phyloP scores from a whole-genome alignment of 768 basidiomycete species.

The Tylopilus felleus region DNA sequence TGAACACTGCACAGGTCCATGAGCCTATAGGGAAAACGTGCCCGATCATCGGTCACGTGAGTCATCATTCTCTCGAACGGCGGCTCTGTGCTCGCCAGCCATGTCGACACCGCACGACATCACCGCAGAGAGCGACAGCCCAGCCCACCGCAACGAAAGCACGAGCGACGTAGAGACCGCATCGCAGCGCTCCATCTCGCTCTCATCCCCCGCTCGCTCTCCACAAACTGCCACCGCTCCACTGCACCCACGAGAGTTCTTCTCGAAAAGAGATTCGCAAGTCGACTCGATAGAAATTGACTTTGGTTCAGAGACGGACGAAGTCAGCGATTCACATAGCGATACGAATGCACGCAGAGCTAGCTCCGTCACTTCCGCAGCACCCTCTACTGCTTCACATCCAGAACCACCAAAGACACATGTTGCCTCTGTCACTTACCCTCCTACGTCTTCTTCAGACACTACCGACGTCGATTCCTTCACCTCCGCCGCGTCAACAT shows the following conservation, averaged over 20 bases:
- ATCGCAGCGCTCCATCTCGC: conserved; percentile 73
- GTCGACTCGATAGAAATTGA: conserved; percentile 52
- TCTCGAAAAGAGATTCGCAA: conserved; percentile 42
- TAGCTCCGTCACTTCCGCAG: conserved; percentile 50
- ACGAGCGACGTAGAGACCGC: conserved; percentile 72
- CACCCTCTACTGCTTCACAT: conserved; percentile 39
- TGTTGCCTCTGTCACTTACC: conserved; percentile 49
- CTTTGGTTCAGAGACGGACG: conserved; percentile 51
- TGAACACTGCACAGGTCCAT: no score
- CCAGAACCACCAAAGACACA: conserved; percentile 37
- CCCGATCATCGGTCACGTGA: conserved; percentile 18
- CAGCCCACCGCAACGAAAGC: conserved; percentile 19
- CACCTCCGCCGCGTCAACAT: conserved; percentile 56
- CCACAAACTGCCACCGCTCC: conserved; percentile 34
- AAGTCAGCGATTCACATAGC: conserved; percentile 47
- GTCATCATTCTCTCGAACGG: neutral
- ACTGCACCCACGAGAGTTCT: conserved; percentile 25
- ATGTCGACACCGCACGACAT: conserved; percentile 12
- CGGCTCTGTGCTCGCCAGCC: neutral
- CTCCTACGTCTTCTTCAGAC: conserved; percentile 46
- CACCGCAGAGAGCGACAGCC: neutral
- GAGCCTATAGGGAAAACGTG: neutral
- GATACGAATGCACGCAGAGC: conserved; percentile 34
- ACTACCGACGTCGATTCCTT: conserved; percentile 55
- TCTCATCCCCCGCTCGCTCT: conserved; percentile 62